phyloP scores from a whole-genome alignment of 2,329 filamentous ascomycete species.

The Pseudopyrenochaeta lycopersici region DNA sequence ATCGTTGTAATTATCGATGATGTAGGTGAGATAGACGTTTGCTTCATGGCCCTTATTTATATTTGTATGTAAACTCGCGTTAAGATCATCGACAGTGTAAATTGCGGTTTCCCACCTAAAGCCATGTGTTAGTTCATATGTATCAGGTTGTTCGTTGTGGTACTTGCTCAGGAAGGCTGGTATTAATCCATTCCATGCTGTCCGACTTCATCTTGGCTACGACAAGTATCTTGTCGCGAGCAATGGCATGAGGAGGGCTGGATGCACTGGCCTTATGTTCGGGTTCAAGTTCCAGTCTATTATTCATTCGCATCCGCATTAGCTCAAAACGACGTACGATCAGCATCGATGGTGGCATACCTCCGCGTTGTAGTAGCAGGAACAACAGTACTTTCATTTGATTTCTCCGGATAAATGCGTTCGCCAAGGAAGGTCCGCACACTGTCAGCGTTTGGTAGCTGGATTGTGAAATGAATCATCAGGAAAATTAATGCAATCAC shows the following conservation, averaged over 20 bases:
- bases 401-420: too few species aligned
- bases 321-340: too few species aligned
- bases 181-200: background rate
- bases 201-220: background rate
- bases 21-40: conserved; percentile 34
- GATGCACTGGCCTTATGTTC: background rate
- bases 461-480: too few species aligned
- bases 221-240: background rate
- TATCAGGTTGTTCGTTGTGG: background rate
- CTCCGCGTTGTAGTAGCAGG: too few species aligned
- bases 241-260: background rate
- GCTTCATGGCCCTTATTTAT: conserved; percentile 32
- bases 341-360: too few species aligned
- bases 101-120: background rate
- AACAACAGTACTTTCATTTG: too few species aligned
- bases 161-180: background rate
- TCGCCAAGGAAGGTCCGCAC: too few species aligned
- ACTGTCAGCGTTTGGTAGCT: too few species aligned
- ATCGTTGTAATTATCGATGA: conserved; percentile 33
- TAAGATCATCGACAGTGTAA: background rate
- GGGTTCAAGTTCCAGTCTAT: background rate
- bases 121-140: background rate
- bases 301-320: too few species aligned
- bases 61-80: background rate
- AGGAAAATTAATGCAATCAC: too few species aligned